A percentile compares a stretch with the other conserved stretches of the same genome.
Conservation (phyloP, 495 filamentous ascomycete species). For the Neurospora cerealis region DNA sequence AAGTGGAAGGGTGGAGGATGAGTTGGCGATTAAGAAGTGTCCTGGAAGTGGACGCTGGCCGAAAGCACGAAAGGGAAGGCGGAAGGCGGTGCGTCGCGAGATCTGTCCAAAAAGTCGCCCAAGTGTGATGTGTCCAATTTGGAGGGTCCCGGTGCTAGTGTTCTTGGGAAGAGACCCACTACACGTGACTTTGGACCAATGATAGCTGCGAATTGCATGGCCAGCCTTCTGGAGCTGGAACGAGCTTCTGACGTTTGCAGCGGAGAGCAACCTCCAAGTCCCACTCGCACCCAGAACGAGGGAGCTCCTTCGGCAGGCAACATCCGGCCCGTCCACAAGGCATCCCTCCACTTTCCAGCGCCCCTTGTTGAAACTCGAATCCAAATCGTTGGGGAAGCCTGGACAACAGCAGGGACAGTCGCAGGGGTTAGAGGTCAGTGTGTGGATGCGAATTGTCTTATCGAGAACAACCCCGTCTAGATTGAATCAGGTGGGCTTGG, state of each 20-base stretch:
- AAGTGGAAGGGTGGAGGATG: background rate
- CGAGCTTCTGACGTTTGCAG: background rate
- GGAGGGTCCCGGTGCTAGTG: conserved; percentile 8
- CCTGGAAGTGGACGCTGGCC: conserved; percentile 5
- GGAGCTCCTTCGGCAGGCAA: background rate
- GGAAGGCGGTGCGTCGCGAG: conserved; percentile 27
- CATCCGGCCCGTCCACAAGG: background rate
- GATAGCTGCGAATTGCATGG: background rate
- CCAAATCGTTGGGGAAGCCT: background rate
- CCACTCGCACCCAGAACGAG: background rate
- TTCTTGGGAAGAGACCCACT: conserved; percentile 20
- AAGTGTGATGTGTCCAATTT: conserved; percentile 43
- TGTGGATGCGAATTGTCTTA: background rate
- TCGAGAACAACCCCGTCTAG: background rate
- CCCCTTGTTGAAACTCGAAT: background rate
- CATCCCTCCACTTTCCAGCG: background rate
- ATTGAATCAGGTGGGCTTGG: background rate
- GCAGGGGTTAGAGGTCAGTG: background rate
- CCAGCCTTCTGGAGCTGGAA: background rate
- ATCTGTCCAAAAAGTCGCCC: conserved; percentile 41
- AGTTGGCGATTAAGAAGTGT: conserved; percentile 6
- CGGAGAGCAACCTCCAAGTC: background rate
- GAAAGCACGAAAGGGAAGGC: conserved; percentile 20
- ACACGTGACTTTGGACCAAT: conserved; percentile 19
- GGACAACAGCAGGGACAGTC: background rate